Evolutionary conservation across 768 basidiomycete species (phyloP).

Genomic region (Leccinum disarticulatum): DNA sequence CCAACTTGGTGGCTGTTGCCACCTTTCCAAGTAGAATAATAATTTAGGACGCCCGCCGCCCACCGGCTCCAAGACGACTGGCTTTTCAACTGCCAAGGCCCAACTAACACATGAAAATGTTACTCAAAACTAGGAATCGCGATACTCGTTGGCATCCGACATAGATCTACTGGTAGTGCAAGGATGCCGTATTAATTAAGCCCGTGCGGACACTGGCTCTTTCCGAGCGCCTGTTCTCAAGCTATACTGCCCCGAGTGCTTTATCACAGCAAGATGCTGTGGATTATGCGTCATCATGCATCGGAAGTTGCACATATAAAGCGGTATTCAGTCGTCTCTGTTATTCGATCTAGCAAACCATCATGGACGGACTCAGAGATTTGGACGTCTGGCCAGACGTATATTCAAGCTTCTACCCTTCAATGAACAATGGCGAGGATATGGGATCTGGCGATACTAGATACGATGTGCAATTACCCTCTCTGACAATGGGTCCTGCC

Average conservation of each 20-base stretch:
- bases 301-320: conserved; percentile 15
- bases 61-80: not conserved
- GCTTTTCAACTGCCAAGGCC: not conserved
- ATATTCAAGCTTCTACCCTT: conserved; percentile 3
- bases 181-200: conserved; percentile 8
- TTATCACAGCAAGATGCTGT: conserved; percentile 30
- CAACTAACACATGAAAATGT: not conserved
- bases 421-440: not conserved
- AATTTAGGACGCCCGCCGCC: conserved; percentile 2
- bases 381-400: conserved; percentile 4
- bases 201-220: not conserved
- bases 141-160: conserved; percentile 20
- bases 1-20: conserved; percentile 14
- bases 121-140: conserved; percentile 18
- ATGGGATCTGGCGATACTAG: not conserved
- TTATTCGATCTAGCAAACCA: not conserved
- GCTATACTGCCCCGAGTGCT: not conserved
- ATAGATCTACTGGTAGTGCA: not conserved
- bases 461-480: not conserved
- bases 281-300: not conserved
- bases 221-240: not conserved
- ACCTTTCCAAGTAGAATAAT: conserved; percentile 10
- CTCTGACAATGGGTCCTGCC: not conserved
- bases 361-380: conserved; percentile 16
- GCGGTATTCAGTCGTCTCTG: not conserved